Evolutionary conservation across 1,139 yeast species (phyloP).

Genomic region (Yamadazyma sp.): DNA sequence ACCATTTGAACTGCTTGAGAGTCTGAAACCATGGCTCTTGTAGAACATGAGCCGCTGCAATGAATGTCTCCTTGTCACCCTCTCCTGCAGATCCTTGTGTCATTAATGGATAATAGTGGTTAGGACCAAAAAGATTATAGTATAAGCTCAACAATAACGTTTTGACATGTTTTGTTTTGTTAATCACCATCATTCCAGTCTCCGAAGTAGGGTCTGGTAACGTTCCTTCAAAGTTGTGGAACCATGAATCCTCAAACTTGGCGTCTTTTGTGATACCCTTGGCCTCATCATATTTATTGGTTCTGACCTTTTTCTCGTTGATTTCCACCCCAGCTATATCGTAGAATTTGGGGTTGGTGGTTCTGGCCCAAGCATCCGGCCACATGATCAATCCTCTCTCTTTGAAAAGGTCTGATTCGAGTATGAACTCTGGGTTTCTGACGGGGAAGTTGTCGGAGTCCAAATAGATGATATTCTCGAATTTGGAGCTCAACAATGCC

Average conservation of each 20-base stretch:
- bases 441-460: slow-evolving; percentile 72
- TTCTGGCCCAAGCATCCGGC: slow-evolving; percentile 54
- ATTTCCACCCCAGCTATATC: slow-evolving; percentile 44
- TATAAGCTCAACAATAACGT: slow-evolving; percentile 55
- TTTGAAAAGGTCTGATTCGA: slow-evolving; percentile 36
- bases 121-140: slow-evolving; percentile 62
- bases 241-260: slow-evolving; percentile 35
- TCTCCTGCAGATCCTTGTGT: slow-evolving; percentile 73
- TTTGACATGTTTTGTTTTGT: slow-evolving; percentile 50
- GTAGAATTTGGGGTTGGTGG: slow-evolving; percentile 46
- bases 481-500: slow-evolving; percentile 57
- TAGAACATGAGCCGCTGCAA: slow-evolving; percentile 60
- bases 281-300: slow-evolving; percentile 33
- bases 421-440: slow-evolving; percentile 51
- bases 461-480: slow-evolving; percentile 58
- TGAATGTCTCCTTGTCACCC: slow-evolving; percentile 70
- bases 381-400: slow-evolving; percentile 48
- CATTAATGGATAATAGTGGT: slow-evolving; percentile 56
- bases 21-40: slow-evolving; percentile 55
- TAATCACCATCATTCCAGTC: slow-evolving; percentile 60
- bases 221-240: slow-evolving; percentile 58
- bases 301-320: slow-evolving; percentile 37
- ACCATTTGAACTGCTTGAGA: slow-evolving; percentile 46
- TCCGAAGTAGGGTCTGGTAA: slow-evolving; percentile 65
- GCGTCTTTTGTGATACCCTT: slow-evolving; percentile 30